These are phyloP conservation scores for Penstemon eatonii DNA, from an alignment of 257 asterid genomes.

Conservation along the genomic window DNA sequence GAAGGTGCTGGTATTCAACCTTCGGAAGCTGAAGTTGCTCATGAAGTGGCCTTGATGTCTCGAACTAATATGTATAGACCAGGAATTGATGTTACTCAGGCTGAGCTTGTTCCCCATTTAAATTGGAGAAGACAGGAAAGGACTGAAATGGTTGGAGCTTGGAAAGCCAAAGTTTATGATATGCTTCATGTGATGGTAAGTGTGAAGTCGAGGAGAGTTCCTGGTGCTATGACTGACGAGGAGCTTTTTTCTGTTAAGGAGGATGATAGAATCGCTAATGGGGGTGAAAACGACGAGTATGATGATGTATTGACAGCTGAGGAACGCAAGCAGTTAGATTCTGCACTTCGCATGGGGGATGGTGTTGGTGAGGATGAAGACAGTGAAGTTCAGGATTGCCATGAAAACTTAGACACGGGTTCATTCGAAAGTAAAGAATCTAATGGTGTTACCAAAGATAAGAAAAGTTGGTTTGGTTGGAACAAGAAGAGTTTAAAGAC, in stretches of 20 bases:
- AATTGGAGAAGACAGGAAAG: conserved; percentile 98
- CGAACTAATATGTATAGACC: conserved; percentile 99
- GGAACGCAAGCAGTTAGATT: conserved; percentile 86
- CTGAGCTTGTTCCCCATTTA: conserved; percentile 88
- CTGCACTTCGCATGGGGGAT: conserved; percentile 86
- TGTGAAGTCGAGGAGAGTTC: conserved; percentile 97
- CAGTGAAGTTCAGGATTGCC: conserved; percentile 65
- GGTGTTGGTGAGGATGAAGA: conserved; percentile 77
- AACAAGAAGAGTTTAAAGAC: conserved; percentile 76
- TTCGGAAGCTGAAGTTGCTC: conserved; percentile 95
- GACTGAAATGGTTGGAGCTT: conserved; percentile 89
- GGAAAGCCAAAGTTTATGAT: conserved; percentile 96
- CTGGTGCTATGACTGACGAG: conserved; percentile 99
- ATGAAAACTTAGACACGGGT: conserved; percentile 59
- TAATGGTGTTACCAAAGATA: conserved; percentile 71
- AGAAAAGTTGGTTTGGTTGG: conserved; percentile 96
- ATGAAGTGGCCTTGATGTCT: conserved; percentile 96
- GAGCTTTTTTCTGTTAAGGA: conserved; percentile 87
- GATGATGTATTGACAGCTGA: conserved; percentile 94
- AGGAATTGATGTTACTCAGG: conserved; percentile 97
- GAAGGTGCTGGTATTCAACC: conserved; percentile 98
- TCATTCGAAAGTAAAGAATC: conserved; percentile 75
- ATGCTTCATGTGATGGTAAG: conserved; percentile 96
- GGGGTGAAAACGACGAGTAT: conserved; percentile 61
- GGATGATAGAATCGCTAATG: conserved; percentile 64